Evolutionary conservation across 140 eudicot genomes (phyloP), one percentile per base, ranked within the genome.

Genomic region (Artemisia princeps): DNA sequence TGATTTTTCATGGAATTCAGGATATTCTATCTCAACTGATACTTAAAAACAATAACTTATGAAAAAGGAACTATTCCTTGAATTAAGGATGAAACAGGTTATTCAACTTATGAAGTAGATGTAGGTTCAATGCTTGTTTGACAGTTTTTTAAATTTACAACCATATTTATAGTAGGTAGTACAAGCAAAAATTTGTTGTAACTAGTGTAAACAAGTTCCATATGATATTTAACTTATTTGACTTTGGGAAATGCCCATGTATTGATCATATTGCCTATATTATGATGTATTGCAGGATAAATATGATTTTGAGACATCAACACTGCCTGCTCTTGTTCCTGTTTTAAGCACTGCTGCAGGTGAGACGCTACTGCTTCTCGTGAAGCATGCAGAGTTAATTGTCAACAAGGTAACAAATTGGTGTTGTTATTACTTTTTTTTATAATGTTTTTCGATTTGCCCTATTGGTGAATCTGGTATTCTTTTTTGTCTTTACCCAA

Each of bases 351-450:
- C 89, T 30, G 96, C 96, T 76, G 82, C 90, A 24, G 97, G 97
- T 60, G 97, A 92, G 71, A 88, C 96, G 62, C 73, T 88, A 60
- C 73, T 92, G 86, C 85, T 92, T 62, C 95, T 92, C 64, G 90
- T 92, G 78, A 92, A 84, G 94, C 96, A 92, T 76, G 95, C 95
- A 15, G 98, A 92, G 79, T 85, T 92, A 68, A 88, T 92, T 76
- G 86, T 92, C 52, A 80, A 81, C 89, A 92, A 92, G 98, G 98
- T 92, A 81, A 77, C 6, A 17, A 45, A 37, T 56, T 64, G 26
- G 57, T 74, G 62, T 67, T 48, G 0, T 48, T 48, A 48, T 48
- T 13, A 10, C 0, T 0, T 62, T 51, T 51, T 37, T 20, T 55
- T 37, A 55, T 68, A 26, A 57, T 58, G 66, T 22, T 22, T 69